Evolutionary conservation across 345 rosid species (phyloP).

Genomic region (Pistacia vera): DNA sequence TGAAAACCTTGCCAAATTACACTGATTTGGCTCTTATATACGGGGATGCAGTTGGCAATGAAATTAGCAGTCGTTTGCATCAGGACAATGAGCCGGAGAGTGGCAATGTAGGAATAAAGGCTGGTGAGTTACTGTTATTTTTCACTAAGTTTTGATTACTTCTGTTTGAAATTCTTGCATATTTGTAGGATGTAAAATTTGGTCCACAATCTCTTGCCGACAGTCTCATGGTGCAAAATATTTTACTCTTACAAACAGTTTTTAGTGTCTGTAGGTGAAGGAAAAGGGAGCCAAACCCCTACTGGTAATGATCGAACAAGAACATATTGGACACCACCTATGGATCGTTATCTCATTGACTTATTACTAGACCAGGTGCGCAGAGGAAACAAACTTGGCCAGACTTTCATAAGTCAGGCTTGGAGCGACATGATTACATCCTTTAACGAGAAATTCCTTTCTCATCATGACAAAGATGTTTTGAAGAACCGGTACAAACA

Average conservation of each 20-base stretch:
- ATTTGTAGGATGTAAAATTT: neutral
- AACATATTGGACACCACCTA: slow-evolving; percentile 90
- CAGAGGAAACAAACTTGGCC: slow-evolving; percentile 78
- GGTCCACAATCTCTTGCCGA: slow-evolving; percentile 2
- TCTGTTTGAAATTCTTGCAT: neutral
- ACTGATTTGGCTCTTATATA: slow-evolving; percentile 62
- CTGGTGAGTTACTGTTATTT: slow-evolving; percentile 39
- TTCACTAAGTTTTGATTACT: slow-evolving; percentile 7
- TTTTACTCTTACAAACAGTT: slow-evolving; percentile 4
- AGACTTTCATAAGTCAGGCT: slow-evolving; percentile 76
- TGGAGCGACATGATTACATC: slow-evolving; percentile 70
- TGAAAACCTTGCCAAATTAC: slow-evolving; percentile 69
- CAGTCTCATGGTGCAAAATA: neutral
- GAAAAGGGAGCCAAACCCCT: slow-evolving; percentile 40
- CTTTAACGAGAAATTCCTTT: slow-evolving; percentile 64
- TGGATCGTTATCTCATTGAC: slow-evolving; percentile 80
- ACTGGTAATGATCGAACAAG: slow-evolving; percentile 59
- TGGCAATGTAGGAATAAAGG: slow-evolving; percentile 31
- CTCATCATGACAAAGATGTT: slow-evolving; percentile 71
- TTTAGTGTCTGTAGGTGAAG: slow-evolving; percentile 40
- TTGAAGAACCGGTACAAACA: slow-evolving; percentile 85
- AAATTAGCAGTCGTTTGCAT: slow-evolving; percentile 25
- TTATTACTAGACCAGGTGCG: slow-evolving; percentile 73
- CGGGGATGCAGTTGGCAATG: slow-evolving; percentile 41
- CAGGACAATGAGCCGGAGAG: slow-evolving; percentile 42